Conservation (phyloP, 1,284 basidiomycete genomes). For the Papiliotrema fonsecae region DNA sequence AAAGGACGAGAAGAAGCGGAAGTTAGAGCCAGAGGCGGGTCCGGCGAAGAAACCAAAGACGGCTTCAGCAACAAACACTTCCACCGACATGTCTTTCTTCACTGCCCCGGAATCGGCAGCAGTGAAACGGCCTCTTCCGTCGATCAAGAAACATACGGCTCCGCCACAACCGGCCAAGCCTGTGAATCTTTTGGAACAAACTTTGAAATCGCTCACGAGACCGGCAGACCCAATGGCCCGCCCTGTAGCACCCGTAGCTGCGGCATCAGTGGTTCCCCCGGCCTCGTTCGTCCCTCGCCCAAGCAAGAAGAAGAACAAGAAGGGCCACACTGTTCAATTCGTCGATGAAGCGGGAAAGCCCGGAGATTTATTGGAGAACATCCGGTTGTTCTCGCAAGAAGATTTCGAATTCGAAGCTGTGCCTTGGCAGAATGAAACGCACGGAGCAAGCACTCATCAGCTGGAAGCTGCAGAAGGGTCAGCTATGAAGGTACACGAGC, state of each 20-base stretch:
- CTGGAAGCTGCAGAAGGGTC: conserved; percentile 34
- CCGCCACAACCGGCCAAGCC: background rate
- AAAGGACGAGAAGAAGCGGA: background rate
- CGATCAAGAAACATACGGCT: background rate
- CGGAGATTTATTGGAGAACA: conserved; percentile 19
- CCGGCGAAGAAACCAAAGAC: conserved; percentile 6
- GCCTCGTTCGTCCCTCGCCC: background rate
- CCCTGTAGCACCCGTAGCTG: background rate
- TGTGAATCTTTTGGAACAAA: background rate
- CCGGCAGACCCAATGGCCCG: no score
- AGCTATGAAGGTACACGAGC: conserved; percentile 16
- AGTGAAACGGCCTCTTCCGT: background rate
- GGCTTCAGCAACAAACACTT: background rate
- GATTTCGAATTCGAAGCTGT: conserved; percentile 28
- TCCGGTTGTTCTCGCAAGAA: conserved; percentile 29
- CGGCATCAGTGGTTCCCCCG: background rate
- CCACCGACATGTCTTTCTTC: background rate
- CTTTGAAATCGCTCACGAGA: background rate
- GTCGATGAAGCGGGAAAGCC: conserved; percentile 21
- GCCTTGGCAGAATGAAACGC: conserved; percentile 24
- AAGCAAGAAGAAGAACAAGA: conserved; percentile 31
- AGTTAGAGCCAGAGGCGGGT: background rate
- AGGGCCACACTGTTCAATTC: conserved; percentile 30
- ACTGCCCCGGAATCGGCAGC: background rate
- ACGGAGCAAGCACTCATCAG: conserved; percentile 23